Conservation (phyloP, 495 filamentous ascomycete genomes). For the Hyaloscypha hepaticicola region DNA sequence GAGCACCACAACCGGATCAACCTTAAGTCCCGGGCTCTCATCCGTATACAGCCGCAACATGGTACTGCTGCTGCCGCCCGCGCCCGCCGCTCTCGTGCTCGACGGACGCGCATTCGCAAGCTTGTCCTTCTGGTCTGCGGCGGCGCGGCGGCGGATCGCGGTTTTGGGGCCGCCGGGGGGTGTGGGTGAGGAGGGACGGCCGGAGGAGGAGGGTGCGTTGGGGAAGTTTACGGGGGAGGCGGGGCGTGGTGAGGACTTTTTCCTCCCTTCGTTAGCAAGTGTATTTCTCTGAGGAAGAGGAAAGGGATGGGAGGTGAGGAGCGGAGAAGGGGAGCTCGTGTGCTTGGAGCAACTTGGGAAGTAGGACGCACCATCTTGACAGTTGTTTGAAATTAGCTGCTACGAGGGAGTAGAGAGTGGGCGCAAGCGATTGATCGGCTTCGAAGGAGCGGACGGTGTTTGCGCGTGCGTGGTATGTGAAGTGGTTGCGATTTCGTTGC, state of each 20-base stretch:
- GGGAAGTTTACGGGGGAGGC: constrained; percentile 53
- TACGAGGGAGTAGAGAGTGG: not conserved
- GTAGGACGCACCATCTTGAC: constrained; percentile 4
- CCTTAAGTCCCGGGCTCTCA: constrained; percentile 92
- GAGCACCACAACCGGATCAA: constrained; percentile 95
- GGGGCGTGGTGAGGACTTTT: constrained; percentile 73
- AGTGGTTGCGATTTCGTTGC: not conserved
- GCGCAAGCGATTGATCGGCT: not conserved
- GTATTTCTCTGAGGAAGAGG: not conserved
- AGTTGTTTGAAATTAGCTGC: not conserved
- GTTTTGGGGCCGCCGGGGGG: constrained; percentile 94
- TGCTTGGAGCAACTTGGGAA: not conserved
- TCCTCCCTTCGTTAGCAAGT: not conserved
- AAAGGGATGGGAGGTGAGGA: not conserved
- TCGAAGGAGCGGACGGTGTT: not conserved
- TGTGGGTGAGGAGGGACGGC: constrained; percentile 79
- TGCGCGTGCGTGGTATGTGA: not conserved
- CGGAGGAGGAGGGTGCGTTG: constrained; percentile 55
- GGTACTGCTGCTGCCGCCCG: constrained; percentile 92
- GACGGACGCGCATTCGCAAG: constrained; percentile 85
- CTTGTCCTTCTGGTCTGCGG: constrained; percentile 93
- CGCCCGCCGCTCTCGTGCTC: constrained; percentile 89
- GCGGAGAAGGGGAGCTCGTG: not conserved
- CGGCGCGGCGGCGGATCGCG: constrained; percentile 88
- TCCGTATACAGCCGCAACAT: constrained; percentile 99